Conservation (phyloP, 345 rosid genomes). For the Brassica juncea region DNA sequence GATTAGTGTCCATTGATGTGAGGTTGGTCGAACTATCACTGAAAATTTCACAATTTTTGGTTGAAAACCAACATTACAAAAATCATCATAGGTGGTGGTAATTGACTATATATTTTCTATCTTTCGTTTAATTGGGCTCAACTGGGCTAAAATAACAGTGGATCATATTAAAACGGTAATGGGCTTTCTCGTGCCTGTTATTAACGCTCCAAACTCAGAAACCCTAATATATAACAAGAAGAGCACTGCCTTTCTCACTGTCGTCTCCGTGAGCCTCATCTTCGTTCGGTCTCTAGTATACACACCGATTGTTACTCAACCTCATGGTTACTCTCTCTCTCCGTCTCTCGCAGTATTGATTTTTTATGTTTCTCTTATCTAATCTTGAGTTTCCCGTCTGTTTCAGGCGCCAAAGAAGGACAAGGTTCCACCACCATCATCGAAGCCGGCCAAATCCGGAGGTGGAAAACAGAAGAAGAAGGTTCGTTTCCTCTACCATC, state of each 20-base stretch:
- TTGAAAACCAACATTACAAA: background rate
- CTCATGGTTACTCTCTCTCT: constrained; percentile 27
- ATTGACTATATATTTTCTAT: background rate
- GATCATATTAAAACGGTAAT: background rate
- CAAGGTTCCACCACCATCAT: constrained; percentile 55
- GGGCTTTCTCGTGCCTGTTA: constrained; percentile 21
- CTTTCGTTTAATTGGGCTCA: background rate
- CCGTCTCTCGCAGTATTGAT: background rate
- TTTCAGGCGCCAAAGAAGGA: constrained; percentile 60
- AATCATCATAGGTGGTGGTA: background rate
- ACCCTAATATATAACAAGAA: constrained; percentile 33
- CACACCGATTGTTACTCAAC: constrained; percentile 1
- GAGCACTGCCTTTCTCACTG: background rate
- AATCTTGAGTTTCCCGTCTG: background rate
- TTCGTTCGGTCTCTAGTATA: background rate
- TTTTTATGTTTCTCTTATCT: background rate
- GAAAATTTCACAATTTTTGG: background rate
- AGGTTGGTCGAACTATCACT: background rate
- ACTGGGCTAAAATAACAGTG: background rate
- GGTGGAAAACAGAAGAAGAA: constrained; percentile 64
- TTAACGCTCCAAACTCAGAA: constrained; percentile 17
- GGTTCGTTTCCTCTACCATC: constrained; percentile 20
- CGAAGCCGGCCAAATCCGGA: constrained; percentile 58
- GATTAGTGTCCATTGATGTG: background rate
- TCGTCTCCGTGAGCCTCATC: constrained; percentile 22